These are phyloP conservation scores for Candida lessepsii DNA, from an alignment of 805 yeast species.

Conservation along the genomic window DNA sequence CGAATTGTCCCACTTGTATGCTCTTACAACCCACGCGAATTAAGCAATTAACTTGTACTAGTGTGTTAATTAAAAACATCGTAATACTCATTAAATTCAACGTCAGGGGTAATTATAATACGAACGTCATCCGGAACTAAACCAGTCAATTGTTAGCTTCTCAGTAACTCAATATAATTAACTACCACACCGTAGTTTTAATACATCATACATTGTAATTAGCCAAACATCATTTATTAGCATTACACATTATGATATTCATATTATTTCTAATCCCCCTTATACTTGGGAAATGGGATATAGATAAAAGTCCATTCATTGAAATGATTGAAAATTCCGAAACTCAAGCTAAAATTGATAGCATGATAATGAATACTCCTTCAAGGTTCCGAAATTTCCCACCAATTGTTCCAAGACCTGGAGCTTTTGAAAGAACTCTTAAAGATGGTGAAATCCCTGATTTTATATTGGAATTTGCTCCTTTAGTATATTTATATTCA, in stretches of 20 bases:
- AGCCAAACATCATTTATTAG: too few species aligned
- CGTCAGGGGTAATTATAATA: too few species aligned
- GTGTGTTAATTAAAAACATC: too few species aligned
- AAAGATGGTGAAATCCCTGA: conserved; percentile 58
- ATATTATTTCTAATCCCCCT: conserved; percentile 1
- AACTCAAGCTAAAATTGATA: conserved; percentile 17
- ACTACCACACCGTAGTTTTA: too few species aligned
- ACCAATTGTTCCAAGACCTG: conserved; percentile 37
- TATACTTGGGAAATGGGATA: conserved; percentile 5
- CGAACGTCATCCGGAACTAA: too few species aligned
- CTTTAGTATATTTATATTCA: conserved; percentile 80
- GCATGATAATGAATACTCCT: conserved; percentile 25
- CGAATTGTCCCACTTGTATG: conserved; percentile 1
- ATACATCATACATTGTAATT: too few species aligned
- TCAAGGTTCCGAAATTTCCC: conserved; percentile 28
- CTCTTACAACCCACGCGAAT: conserved; percentile 4
- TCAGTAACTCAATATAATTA: too few species aligned
- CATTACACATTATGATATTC: not conserved
- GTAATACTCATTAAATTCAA: too few species aligned
- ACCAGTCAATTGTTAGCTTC: too few species aligned
- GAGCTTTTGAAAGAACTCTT: conserved; percentile 35
- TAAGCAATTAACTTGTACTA: not conserved
- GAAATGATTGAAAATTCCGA: conserved; percentile 6
- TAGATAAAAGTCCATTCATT: conserved; percentile 5
- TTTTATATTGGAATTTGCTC: conserved; percentile 65